These are phyloP conservation scores for Hebeloma cylindrosporum DNA, from an alignment of 768 basidiomycete genomes.

Conservation along the genomic window DNA sequence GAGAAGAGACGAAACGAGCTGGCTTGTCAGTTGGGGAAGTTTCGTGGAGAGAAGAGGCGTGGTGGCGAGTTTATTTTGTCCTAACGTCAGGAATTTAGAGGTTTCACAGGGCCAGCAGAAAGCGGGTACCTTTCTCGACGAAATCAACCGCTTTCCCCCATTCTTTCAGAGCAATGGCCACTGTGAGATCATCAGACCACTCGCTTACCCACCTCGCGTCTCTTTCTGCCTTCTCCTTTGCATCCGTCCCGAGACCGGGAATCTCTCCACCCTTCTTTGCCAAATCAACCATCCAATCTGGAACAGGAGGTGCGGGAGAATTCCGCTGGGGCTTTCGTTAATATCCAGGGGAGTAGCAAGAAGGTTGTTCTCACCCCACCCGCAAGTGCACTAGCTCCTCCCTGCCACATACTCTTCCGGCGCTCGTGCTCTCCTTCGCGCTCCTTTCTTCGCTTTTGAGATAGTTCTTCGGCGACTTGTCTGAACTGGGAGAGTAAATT, in stretches of 20 bases:
- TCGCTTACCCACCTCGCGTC: constrained; percentile 89
- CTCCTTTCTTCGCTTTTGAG: constrained; percentile 86
- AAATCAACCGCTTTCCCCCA: constrained; percentile 87
- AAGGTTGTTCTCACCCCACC: constrained; percentile 17
- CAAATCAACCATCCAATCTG: constrained; percentile 78
- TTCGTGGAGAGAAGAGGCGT: constrained; percentile 57
- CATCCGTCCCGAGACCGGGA: constrained; percentile 44
- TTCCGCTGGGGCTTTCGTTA: constrained; percentile 21
- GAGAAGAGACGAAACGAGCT: constrained; percentile 69
- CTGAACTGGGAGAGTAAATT: constrained; percentile 81
- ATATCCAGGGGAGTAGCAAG: not conserved
- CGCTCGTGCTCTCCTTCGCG: constrained; percentile 92
- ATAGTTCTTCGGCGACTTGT: constrained; percentile 89
- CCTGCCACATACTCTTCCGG: constrained; percentile 72
- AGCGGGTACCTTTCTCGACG: constrained; percentile 73
- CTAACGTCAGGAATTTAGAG: constrained; percentile 31
- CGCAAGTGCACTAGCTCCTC: constrained; percentile 42
- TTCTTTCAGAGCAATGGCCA: constrained; percentile 84
- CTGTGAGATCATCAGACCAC: constrained; percentile 88
- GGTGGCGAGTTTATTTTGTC: constrained; percentile 58
- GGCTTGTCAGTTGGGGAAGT: constrained; percentile 62
- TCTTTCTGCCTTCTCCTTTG: constrained; percentile 74
- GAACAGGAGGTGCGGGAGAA: constrained; percentile 54
- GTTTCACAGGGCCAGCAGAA: not conserved
- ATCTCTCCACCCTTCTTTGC: constrained; percentile 54